phyloP scores from a whole-genome alignment of 75 land plant genomes.

The Gnetum montanum region DNA sequence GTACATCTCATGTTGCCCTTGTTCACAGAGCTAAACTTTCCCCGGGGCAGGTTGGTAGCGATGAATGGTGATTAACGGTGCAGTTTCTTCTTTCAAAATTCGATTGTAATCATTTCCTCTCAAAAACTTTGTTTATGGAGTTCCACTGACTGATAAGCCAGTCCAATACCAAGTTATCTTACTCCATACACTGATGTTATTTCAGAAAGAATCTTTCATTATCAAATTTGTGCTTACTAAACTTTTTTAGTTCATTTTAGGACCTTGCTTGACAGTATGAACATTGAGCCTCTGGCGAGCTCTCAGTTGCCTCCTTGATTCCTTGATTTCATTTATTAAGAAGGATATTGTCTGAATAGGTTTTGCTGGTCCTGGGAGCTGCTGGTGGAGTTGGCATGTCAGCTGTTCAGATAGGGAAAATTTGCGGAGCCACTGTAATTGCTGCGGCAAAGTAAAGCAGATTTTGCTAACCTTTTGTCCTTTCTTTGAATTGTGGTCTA shows the following conservation, averaged over 20 bases:
- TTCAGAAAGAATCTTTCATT: too few species aligned
- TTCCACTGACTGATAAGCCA: too few species aligned
- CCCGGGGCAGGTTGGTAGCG: slow-evolving; percentile 53
- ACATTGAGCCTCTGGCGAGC: too few species aligned
- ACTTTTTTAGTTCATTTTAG: too few species aligned
- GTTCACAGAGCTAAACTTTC: slow-evolving; percentile 76
- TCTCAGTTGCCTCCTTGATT: too few species aligned
- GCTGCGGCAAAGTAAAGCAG: slow-evolving; percentile 98
- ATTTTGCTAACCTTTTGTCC: neutral
- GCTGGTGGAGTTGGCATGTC: slow-evolving; percentile 97
- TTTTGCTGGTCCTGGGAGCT: slow-evolving; percentile 91
- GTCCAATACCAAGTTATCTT: too few species aligned
- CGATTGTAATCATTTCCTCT: neutral
- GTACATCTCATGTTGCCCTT: slow-evolving; percentile 91
- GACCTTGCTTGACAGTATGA: too few species aligned
- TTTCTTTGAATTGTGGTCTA: too few species aligned
- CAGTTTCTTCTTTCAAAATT: neutral
- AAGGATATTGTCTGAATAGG: slow-evolving; percentile 35
- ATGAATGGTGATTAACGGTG: too few species aligned
- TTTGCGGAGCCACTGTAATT: slow-evolving; percentile 83
- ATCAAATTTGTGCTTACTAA: too few species aligned
- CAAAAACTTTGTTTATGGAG: neutral
- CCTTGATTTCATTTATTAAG: too few species aligned
- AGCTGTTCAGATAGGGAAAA: slow-evolving; percentile 95
- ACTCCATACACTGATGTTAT: too few species aligned